phyloP scores from a whole-genome alignment of 345 rosid genomes.

The Jatropha curcas region DNA sequence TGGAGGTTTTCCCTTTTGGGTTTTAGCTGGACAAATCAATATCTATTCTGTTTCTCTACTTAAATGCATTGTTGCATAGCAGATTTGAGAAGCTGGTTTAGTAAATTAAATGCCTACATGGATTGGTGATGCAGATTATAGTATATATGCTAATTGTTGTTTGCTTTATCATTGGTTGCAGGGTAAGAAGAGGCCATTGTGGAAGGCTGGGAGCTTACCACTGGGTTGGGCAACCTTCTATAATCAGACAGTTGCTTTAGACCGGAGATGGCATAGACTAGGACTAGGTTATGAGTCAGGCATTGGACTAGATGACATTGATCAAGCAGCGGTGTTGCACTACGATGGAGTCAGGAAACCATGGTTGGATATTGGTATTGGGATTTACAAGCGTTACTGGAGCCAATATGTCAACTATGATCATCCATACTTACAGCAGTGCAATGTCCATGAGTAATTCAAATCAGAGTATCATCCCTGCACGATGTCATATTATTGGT shows the following conservation, averaged over 20 bases:
- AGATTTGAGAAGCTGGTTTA: not conserved
- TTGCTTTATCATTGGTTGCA: slow-evolving; percentile 20
- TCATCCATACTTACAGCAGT: slow-evolving; percentile 22
- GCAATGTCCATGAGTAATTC: slow-evolving; percentile 48
- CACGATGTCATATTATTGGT: slow-evolving; percentile 5
- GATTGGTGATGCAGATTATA: not conserved
- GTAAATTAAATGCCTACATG: not conserved
- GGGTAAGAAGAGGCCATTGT: slow-evolving; percentile 28
- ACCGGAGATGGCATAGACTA: slow-evolving; percentile 29
- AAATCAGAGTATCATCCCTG: slow-evolving; percentile 12
- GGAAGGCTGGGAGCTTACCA: slow-evolving; percentile 33
- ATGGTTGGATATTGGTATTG: slow-evolving; percentile 27
- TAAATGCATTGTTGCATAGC: not conserved
- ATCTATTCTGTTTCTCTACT: not conserved
- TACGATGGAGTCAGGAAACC: slow-evolving; percentile 39
- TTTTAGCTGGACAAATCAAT: not conserved
- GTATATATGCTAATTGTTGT: slow-evolving; percentile 5
- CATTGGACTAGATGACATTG: slow-evolving; percentile 13
- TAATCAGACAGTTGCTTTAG: slow-evolving; percentile 22
- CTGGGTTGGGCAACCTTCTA: slow-evolving; percentile 31
- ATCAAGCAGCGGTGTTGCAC: slow-evolving; percentile 29
- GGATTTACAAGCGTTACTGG: slow-evolving; percentile 27
- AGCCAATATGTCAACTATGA: slow-evolving; percentile 24
- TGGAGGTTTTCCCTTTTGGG: not conserved
- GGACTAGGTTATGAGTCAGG: slow-evolving; percentile 27